Evolutionary conservation across 1,284 basidiomycete species (phyloP), one percentile per base, ranked within the genome.

Genomic region (Athelia psychrophila): DNA sequence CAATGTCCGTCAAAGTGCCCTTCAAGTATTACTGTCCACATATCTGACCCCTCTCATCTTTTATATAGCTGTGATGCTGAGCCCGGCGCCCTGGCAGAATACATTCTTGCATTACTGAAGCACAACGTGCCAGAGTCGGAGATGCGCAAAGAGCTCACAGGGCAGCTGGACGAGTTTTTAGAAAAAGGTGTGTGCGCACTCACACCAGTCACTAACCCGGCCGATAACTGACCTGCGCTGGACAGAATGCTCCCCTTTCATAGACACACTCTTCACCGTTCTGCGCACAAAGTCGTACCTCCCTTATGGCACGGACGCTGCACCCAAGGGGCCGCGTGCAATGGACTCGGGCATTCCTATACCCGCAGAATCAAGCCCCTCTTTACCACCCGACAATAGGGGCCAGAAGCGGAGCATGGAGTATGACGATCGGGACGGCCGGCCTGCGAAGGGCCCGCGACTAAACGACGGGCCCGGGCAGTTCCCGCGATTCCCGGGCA

Each of bases 61-160:
- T 56, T 60, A 52, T 51, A 23, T 64, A 97, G 94, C 77, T 97
- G 93, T 66, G 95, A 98, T 69, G 95, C 95, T 50, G 95, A 98
- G 67, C 95, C 95, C 22, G 86, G 88, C 30, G 93, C 95, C 19
- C 83, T 98, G 48, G 88, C 93, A 13, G 94, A 98, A 67, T 98
- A 98, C 67, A 89, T 98, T 59, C 81, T 97, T 47, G 95, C 95
- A n/a, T 76, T 98, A 49, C 75, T 98, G 52, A 94, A 94, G 66
- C 93, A 96, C 69, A 92, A 93, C 70, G 85, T 85, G 10, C 78
- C 88, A 3, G 91, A 95, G 64, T 67, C 70, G n/a, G 89, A 95
- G 58, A 86, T 97, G 76, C 79, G 88, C 58, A 82, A 84, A 56
- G 90, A 93, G 64, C 76, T 98, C 49, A 69, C 77, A 9, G 66